These are phyloP conservation scores for Alternaria postmessia DNA, from an alignment of 2,329 filamentous ascomycete species.

Conservation along the genomic window DNA sequence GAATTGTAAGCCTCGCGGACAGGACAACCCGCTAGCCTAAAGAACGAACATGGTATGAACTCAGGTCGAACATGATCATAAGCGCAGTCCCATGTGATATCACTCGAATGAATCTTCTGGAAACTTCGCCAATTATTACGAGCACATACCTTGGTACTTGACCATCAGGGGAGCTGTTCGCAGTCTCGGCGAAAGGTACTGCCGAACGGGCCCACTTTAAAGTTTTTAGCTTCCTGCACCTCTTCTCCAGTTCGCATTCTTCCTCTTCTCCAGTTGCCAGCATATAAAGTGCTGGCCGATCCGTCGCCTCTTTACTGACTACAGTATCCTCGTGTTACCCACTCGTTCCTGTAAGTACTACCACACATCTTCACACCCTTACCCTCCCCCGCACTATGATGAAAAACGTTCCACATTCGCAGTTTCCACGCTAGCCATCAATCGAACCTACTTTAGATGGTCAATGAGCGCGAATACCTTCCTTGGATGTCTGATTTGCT, in stretches of 20 bases:
- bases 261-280: conserved; percentile 7
- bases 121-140: neutral
- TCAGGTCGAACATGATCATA: neutral
- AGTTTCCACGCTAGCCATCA: conserved; percentile 84
- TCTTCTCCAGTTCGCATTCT: conserved; percentile 3
- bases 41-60: neutral
- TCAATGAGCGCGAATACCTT: conserved; percentile 73
- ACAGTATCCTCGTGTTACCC: neutral
- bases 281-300: neutral
- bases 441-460: conserved; percentile 69
- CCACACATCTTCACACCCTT: neutral
- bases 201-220: conserved; percentile 8
- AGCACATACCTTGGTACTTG: neutral
- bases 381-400: conserved; percentile 61
- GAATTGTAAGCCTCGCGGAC: conserved; percentile 19
- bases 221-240: conserved; percentile 15
- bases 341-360: conserved; percentile 10
- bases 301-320: neutral
- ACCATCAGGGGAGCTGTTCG: neutral
- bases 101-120: neutral
- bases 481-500: conserved; percentile 77
- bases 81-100: neutral
- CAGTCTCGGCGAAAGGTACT: conserved; percentile 10
- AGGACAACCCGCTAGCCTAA: neutral
- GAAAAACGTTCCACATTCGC: conserved; percentile 80